Evolutionary conservation across 805 yeast genomes (phyloP).

Genomic region (Kodamaea nitidulidarum): DNA sequence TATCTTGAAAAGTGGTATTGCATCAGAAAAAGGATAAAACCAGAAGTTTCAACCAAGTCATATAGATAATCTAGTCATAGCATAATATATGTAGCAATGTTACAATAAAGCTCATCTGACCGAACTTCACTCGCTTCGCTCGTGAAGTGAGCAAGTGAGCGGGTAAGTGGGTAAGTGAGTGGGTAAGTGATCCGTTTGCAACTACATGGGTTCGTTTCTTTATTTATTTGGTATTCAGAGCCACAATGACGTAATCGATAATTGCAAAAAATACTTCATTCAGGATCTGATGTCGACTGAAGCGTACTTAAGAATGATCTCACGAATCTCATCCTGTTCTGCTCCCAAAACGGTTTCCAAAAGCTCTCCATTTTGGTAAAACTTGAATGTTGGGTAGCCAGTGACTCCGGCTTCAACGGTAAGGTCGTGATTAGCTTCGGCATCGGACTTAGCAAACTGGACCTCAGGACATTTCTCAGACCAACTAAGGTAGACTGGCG

Average conservation of each 20-base stretch:
- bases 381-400: slow-evolving; percentile 75
- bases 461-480: slow-evolving; percentile 45
- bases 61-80: too few relatives aligned
- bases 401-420: slow-evolving; percentile 58
- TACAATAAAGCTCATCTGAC: too few relatives aligned
- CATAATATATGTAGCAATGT: too few relatives aligned
- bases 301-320: slow-evolving; percentile 25
- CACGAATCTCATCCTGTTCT: slow-evolving; percentile 37
- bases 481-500: slow-evolving; percentile 49
- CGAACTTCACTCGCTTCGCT: too few relatives aligned
- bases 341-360: slow-evolving; percentile 66
- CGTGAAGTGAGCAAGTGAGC: too few relatives aligned
- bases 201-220: background rate
- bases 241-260: too few relatives aligned
- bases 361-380: slow-evolving; percentile 57
- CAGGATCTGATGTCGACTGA: slow-evolving; percentile 19
- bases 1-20: too few relatives aligned
- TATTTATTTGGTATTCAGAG: too few relatives aligned
- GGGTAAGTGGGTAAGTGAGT: too few relatives aligned
- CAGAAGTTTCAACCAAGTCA: too few relatives aligned
- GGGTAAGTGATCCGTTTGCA: too few relatives aligned
- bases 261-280: background rate
- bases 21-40: too few relatives aligned
- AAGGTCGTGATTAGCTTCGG: slow-evolving; percentile 57
- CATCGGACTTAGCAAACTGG: slow-evolving; percentile 66